phyloP scores from a whole-genome alignment of 2,329 filamentous ascomycete genomes.

The Pezicula neosporulosa region DNA sequence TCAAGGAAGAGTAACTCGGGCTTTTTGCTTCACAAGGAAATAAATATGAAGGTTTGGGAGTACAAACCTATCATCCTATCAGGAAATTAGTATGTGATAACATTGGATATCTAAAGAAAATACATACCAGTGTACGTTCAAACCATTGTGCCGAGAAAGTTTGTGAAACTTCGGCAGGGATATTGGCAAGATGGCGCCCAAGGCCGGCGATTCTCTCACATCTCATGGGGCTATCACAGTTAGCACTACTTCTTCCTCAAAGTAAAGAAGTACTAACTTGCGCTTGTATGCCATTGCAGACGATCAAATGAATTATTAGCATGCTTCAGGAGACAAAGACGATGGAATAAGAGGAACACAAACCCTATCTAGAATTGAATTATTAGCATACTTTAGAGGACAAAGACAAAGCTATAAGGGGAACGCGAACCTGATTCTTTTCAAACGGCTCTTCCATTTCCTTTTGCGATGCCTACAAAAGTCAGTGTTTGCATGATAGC shows the following conservation, averaged over 20 bases:
- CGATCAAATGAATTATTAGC: slow-evolving; percentile 38
- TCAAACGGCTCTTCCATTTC: slow-evolving; percentile 84
- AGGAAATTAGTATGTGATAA: too few species aligned
- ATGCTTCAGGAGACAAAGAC: background rate
- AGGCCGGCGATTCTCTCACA: slow-evolving; percentile 44
- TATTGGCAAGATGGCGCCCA: slow-evolving; percentile 39
- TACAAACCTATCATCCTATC: too few species aligned
- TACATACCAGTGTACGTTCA: slow-evolving; percentile 40
- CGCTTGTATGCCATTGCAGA: slow-evolving; percentile 53
- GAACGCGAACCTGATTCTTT: slow-evolving; percentile 61
- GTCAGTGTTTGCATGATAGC: slow-evolving; percentile 29
- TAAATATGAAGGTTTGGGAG: too few species aligned
- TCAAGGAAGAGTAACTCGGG: too few species aligned
- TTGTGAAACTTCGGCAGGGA: slow-evolving; percentile 39
- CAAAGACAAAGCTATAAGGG: background rate
- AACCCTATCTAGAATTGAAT: background rate
- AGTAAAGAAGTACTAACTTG: too few species aligned
- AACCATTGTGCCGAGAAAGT: slow-evolving; percentile 74
- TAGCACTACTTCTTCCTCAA: too few species aligned
- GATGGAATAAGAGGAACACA: too few species aligned
- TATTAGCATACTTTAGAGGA: background rate
- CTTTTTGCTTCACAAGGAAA: too few species aligned
- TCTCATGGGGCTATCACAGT: slow-evolving; percentile 39
- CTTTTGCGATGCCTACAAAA: slow-evolving; percentile 32
- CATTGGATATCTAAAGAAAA: too few species aligned